phyloP scores from a whole-genome alignment of 1,284 basidiomycete species.

The Hemileia vastatrix region DNA sequence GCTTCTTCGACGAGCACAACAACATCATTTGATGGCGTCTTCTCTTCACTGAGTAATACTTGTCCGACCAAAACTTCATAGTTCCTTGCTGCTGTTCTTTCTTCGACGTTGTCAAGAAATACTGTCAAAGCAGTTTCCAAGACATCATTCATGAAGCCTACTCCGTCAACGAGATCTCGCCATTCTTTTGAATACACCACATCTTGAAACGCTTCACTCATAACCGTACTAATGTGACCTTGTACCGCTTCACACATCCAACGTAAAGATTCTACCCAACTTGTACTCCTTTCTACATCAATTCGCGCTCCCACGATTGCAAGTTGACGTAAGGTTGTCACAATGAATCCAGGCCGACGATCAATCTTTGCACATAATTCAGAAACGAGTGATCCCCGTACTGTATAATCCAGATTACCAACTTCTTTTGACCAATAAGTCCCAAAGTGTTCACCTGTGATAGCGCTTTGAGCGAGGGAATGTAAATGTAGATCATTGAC shows the following conservation, averaged over 20 bases:
- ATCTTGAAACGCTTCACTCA: slow-evolving; percentile 23
- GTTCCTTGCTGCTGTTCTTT: slow-evolving; percentile 40
- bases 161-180: slow-evolving; percentile 32
- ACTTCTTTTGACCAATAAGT: slow-evolving; percentile 74
- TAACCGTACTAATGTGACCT: slow-evolving; percentile 22
- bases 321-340: slow-evolving; percentile 56
- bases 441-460: slow-evolving; percentile 70
- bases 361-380: slow-evolving; percentile 59
- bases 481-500: slow-evolving; percentile 64
- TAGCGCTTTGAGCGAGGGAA: slow-evolving; percentile 58
- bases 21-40: slow-evolving; percentile 31
- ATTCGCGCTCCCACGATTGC: slow-evolving; percentile 51
- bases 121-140: slow-evolving; percentile 30
- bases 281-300: slow-evolving; percentile 26
- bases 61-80: slow-evolving; percentile 31
- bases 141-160: slow-evolving; percentile 36
- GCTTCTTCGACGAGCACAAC: slow-evolving; percentile 55
- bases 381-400: slow-evolving; percentile 59
- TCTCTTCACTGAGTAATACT: slow-evolving; percentile 32
- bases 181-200: slow-evolving; percentile 28
- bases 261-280: slow-evolving; percentile 39
- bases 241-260: slow-evolving; percentile 40
- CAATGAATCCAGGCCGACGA: too few relatives aligned
- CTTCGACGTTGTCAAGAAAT: slow-evolving; percentile 28
- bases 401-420: slow-evolving; percentile 56